Evolutionary conservation across 495 filamentous ascomycete species (phyloP).

Genomic region (Xylaria venustula): DNA sequence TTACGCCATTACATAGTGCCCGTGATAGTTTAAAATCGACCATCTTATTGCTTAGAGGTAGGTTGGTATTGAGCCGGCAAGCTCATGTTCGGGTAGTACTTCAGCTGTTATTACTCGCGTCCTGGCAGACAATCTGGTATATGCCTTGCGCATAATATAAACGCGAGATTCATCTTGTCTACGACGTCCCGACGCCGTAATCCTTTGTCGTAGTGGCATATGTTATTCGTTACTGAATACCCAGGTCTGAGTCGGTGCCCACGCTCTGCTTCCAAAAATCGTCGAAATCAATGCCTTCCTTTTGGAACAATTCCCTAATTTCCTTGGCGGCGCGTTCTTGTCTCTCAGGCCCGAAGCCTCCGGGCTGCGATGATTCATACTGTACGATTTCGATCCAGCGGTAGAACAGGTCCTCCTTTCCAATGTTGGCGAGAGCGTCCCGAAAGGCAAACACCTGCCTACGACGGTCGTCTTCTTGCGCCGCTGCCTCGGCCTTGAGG

Average conservation of each 20-base stretch:
- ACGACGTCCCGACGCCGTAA: too few relatives aligned
- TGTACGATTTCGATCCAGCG: slow-evolving; percentile 84
- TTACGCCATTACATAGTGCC: too few relatives aligned
- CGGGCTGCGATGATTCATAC: slow-evolving; percentile 71
- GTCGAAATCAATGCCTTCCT: slow-evolving; percentile 72
- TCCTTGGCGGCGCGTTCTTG: slow-evolving; percentile 64
- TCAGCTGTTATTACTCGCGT: too few relatives aligned
- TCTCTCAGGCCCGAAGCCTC: slow-evolving; percentile 67
- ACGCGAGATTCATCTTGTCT: background rate
- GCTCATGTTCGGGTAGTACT: too few relatives aligned
- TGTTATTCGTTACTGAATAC: background rate
- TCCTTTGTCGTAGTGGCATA: too few relatives aligned
- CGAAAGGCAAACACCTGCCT: slow-evolving; percentile 69
- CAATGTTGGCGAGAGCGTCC: slow-evolving; percentile 65
- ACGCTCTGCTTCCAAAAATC: slow-evolving; percentile 70
- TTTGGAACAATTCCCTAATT: slow-evolving; percentile 65
- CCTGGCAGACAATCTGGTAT: background rate
- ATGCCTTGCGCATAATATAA: background rate
- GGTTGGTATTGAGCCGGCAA: too few relatives aligned
- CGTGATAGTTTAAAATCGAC: too few relatives aligned
- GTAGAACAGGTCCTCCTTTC: slow-evolving; percentile 82
- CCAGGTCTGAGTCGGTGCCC: slow-evolving; percentile 51
- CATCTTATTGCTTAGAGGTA: too few relatives aligned
- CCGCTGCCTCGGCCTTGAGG: slow-evolving; percentile 48
- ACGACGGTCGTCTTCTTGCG: slow-evolving; percentile 51